Evolutionary conservation across 176 grass and related monocot genomes (phyloP), one percentile per base, ranked within the genome.

Genomic region (Thinopyrum elongatum): DNA sequence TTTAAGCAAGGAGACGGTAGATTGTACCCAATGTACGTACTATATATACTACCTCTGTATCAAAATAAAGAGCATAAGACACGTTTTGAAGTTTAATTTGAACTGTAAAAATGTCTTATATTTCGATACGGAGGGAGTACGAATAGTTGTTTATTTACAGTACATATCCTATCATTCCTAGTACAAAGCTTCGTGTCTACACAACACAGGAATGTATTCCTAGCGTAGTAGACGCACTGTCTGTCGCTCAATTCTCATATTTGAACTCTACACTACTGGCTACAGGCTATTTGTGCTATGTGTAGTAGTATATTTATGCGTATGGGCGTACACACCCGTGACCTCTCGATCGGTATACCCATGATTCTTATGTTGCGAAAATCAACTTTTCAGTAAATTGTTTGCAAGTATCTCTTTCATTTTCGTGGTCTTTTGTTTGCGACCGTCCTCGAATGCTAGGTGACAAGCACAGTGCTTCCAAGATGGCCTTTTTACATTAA

Each of bases 401-500:
- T 75, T 49, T 51, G 59, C 34, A 86, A 78, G 16, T 19, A 53
- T 83, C 55, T 79, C 84, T 73, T 79, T 90, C 88, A 46, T 73
- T 87, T 73, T 83, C 84, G 46, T 80, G 58, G 82, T 78, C 42
- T 77, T 66, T 61, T 44, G 49, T 28, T 14, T 38, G 17, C 42
- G 26, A 15, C 34, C 76, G 77, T 69, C 27, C 60, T 29, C 19
- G 12, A 57, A 17, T 23, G 8, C 22, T 57, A 55, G 46, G 31
- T 70, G 21, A 30, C 53, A 63, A 69, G 27, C 8, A 12, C 16
- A 7, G 42, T 68, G 82, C 31, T 79, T 79, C 82, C 65, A 36
- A 79, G 74, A 66, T 42, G 22, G 76, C 41, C 84, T 87, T 90
- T 90, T 79, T 87, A 66, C 84, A 90, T 90, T 90, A 42, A 90